phyloP scores from a whole-genome alignment of 176 grass and related monocot genomes.

The Typha latifolia region DNA sequence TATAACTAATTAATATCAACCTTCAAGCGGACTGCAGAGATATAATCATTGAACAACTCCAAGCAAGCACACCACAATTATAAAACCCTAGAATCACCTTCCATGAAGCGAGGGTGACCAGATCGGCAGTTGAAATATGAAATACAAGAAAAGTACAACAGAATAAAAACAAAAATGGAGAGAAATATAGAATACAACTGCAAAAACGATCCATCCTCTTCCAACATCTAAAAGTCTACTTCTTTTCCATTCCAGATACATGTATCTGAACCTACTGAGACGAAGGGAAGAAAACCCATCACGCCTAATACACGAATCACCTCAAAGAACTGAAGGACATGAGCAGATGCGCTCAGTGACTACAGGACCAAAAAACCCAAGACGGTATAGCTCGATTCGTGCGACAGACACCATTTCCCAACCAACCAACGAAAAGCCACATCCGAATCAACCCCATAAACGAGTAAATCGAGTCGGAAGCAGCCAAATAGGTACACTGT shows the following conservation, averaged over 20 bases:
- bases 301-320: background rate
- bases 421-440: background rate
- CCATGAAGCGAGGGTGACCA: background rate
- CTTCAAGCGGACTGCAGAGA: too few species aligned
- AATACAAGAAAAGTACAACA: background rate
- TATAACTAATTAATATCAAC: too few species aligned
- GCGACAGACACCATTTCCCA: background rate
- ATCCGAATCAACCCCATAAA: background rate
- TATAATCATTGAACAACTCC: too few species aligned
- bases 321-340: background rate
- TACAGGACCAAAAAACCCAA: background rate
- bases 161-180: background rate
- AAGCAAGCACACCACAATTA: too few species aligned
- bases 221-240: background rate
- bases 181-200: background rate
- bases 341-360: background rate
- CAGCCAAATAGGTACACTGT: constrained; percentile 1
- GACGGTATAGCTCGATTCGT: background rate
- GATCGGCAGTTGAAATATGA: background rate
- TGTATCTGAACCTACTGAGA: too few species aligned
- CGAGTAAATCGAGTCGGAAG: background rate
- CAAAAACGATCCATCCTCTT: background rate
- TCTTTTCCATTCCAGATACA: background rate
- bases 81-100: too few species aligned
- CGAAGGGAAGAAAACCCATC: too few species aligned